Evolutionary conservation across 2,329 filamentous ascomycete species (phyloP), one percentile per base, ranked within the genome.

Genomic region (Camillea tinctor): DNA sequence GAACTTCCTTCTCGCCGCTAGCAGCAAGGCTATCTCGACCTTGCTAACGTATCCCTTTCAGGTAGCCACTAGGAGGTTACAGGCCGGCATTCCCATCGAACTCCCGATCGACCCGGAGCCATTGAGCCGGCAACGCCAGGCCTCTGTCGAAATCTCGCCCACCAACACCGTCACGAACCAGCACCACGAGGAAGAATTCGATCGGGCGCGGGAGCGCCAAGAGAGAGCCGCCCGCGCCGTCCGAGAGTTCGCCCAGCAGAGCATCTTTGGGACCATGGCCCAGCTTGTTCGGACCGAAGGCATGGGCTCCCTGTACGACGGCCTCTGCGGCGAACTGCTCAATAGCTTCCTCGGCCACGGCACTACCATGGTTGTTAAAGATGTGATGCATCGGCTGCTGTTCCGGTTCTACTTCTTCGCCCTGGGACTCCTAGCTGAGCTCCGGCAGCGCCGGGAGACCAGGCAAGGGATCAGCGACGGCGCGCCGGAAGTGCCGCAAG

Each of bases 301-400:
- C 0, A 61, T 88, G 0, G 71, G 73, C 3, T 89, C 87, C 0
- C 76, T 96, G 8, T 97, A 96, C 71, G 85, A 89, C 54, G 93
- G 92, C 4, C 78, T 96, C 0, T 82, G 81, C 15, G 90, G 88
- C 4, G 91, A 96, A 74, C 81, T 96, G 2, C 75, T 93, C 8
- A 93, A 93, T 69, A 90, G 90, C 0, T 96, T 96, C 76, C 88
- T 97, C 69, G 88, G 87, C 21, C 92, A 97, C 69, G 93, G 93
- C 0, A 83, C 93, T 55, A 94, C 92, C 1, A 96, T 96, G 91
- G 78, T 94, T 57, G 86, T 91, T 60, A 97, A 97, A 75, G 91
- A 94, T 58, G 77, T 84, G 4, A 84, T 95, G 8, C 91, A 96
- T 72, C 81, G 84, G 24, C 74, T 88, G 17, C 85, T 96, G 58